phyloP scores from a whole-genome alignment of 2,329 filamentous ascomycete species.

The Torrubiellomyces zombiae region DNA sequence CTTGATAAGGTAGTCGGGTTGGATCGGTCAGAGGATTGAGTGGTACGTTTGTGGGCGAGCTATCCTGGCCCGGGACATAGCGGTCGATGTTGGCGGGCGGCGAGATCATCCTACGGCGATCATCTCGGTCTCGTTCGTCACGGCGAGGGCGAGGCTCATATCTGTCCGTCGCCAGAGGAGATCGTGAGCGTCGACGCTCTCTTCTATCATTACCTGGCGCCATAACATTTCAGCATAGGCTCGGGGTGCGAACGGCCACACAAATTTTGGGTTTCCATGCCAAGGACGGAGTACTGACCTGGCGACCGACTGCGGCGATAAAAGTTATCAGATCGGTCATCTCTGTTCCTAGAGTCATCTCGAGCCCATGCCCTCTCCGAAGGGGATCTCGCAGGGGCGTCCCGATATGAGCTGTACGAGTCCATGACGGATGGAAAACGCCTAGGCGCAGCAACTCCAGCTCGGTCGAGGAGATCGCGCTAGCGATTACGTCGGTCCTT shows the following conservation, averaged over 20 bases:
- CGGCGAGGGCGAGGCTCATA: slow-evolving; percentile 58
- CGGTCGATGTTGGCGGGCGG: slow-evolving; percentile 63
- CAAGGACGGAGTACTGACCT: slow-evolving; percentile 32
- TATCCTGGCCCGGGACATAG: slow-evolving; percentile 63
- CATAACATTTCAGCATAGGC: background rate
- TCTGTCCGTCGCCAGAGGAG: slow-evolving; percentile 53
- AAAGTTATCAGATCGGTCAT: slow-evolving; percentile 41
- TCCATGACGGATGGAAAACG: slow-evolving; percentile 33
- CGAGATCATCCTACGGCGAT: slow-evolving; percentile 43
- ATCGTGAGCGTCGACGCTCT: slow-evolving; percentile 50
- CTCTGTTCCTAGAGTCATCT: slow-evolving; percentile 33
- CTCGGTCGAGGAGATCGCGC: slow-evolving; percentile 4
- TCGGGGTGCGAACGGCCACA: background rate
- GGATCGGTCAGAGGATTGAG: slow-evolving; percentile 58
- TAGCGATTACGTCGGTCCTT: slow-evolving; percentile 1
- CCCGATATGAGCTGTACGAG: slow-evolving; percentile 36
- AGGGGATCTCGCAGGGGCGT: slow-evolving; percentile 34
- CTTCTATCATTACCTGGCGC: slow-evolving; percentile 37
- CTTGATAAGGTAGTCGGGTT: slow-evolving; percentile 57
- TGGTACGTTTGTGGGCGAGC: slow-evolving; percentile 22
- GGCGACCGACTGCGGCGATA: slow-evolving; percentile 55
- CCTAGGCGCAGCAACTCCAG: slow-evolving; percentile 7
- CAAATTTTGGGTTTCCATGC: background rate
- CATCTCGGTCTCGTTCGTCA: slow-evolving; percentile 49
- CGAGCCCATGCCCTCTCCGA: slow-evolving; percentile 35